Conservation (phyloP, 768 basidiomycete genomes). For the Leccinum ochraceum region DNA sequence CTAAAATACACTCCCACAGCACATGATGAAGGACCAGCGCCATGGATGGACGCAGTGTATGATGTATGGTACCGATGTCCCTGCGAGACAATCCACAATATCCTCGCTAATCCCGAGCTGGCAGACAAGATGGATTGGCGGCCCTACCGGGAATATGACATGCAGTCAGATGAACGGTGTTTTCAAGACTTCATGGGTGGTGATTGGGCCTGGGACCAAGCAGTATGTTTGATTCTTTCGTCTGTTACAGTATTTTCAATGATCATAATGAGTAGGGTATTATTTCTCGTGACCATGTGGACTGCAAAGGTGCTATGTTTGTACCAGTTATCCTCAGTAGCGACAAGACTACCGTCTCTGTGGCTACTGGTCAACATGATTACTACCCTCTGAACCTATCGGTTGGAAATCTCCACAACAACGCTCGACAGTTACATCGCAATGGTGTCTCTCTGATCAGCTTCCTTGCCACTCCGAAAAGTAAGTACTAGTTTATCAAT, state of each 20-base stretch:
- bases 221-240: neutral
- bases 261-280: neutral
- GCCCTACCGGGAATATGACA: neutral
- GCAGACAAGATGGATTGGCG: too few species aligned
- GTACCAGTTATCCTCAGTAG: neutral
- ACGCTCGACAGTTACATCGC: neutral
- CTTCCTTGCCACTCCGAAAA: neutral
- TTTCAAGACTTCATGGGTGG: neutral
- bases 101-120: too few species aligned
- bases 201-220: constrained; percentile 11
- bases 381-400: constrained; percentile 8
- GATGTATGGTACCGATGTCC: too few species aligned
- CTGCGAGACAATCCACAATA: too few species aligned
- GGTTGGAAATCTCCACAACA: constrained; percentile 6
- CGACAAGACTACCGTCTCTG: neutral
- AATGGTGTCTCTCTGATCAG: neutral
- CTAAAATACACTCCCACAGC: too few species aligned
- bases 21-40: too few species aligned
- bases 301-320: neutral
- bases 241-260: neutral
- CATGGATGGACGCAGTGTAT: too few species aligned
- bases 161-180: neutral
- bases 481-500: too few species aligned
- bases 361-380: constrained; percentile 6
- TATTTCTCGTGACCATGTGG: neutral